phyloP scores from a whole-genome alignment of 768 basidiomycete genomes.

The Infundibulicybe gibba region DNA sequence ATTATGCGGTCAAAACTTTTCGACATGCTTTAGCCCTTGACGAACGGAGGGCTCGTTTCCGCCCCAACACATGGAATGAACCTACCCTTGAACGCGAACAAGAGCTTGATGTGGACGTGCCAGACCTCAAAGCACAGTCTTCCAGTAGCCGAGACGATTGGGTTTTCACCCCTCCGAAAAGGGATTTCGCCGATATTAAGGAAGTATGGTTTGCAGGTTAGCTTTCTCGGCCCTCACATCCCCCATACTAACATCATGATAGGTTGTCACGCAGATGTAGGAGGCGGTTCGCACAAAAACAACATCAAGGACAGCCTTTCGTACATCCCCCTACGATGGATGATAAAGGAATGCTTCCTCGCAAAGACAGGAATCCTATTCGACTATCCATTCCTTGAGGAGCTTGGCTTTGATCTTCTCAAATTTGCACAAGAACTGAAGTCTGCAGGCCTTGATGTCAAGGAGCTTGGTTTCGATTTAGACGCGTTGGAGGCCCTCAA shows the following conservation, averaged over 20 bases:
- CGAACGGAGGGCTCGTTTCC: constrained; percentile 18
- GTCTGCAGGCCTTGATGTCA: constrained; percentile 1
- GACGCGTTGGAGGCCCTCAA: not conserved
- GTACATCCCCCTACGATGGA: constrained; percentile 22
- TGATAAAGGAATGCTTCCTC: constrained; percentile 23
- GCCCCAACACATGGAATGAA: constrained; percentile 18
- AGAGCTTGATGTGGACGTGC: constrained; percentile 18
- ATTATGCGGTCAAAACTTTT: constrained; percentile 17
- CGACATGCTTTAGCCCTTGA: constrained; percentile 20
- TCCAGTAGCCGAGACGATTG: constrained; percentile 10
- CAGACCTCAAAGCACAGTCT: constrained; percentile 5
- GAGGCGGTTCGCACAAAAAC: constrained; percentile 20
- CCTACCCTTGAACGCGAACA: constrained; percentile 14
- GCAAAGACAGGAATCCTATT: constrained; percentile 15
- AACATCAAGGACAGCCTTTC: constrained; percentile 15
- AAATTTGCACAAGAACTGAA: constrained; percentile 6
- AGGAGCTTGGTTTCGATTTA: constrained; percentile 3
- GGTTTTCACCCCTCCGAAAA: constrained; percentile 12
- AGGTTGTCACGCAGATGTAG: constrained; percentile 19
- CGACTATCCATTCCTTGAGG: constrained; percentile 12
- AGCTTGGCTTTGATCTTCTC: constrained; percentile 14
- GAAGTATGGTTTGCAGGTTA: constrained; percentile 22
- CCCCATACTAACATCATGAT: not conserved
- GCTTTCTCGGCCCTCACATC: not conserved
- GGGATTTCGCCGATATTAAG: constrained; percentile 15